Evolutionary conservation across 192 early-diverging fungal species (phyloP), one percentile per base, ranked within the genome.

Genomic region (Backusella liffmaniae): DNA sequence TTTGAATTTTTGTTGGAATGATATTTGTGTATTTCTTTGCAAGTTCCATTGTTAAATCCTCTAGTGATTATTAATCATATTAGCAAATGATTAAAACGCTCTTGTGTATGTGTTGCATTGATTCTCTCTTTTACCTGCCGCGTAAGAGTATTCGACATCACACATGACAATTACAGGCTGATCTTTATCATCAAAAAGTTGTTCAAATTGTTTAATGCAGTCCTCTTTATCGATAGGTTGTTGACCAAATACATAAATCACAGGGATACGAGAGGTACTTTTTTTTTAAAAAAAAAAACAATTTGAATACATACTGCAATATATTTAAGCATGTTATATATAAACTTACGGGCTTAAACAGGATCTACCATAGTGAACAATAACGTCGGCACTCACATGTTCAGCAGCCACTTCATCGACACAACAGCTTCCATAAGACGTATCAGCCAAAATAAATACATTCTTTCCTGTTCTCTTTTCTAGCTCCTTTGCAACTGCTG

Each of bases 371-470:
- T 94, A 99, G 82, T 99, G 98, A 35, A 99, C 89, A 35, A 99
- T 91, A n/a, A 94, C 77, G 59, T 98, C 94, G 15, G 96, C 90
- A 8, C 83, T 67, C 39, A 90, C 91, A 76, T 99, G 98, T 81
- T 96, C 88, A 7, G 96, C 96, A 26, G 98, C 97, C 1, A 99
- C 92, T 76, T 97, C 95, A 80, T 99, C 98, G 1, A 98, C 95
- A 80, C 98, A 99, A 81, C 98, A 99, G 82, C 94, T 94, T 72
- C 98, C 98, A 77, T 95, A 97, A 16, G 97, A 96, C 0, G 98
- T 98, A 76, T 99, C 98, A 18, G 94, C 98, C 36, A 99, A 82
- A 30, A 98, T 87, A 79, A 91, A 97, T 49, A 95, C 75, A 2
- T 84, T 75, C 7, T 77, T 79, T n/a, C 68, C 73, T 1, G 89